Evolutionary conservation across 2,329 filamentous ascomycete species (phyloP), one percentile per base, ranked within the genome.

Genomic region (Alternaria gaisen): DNA sequence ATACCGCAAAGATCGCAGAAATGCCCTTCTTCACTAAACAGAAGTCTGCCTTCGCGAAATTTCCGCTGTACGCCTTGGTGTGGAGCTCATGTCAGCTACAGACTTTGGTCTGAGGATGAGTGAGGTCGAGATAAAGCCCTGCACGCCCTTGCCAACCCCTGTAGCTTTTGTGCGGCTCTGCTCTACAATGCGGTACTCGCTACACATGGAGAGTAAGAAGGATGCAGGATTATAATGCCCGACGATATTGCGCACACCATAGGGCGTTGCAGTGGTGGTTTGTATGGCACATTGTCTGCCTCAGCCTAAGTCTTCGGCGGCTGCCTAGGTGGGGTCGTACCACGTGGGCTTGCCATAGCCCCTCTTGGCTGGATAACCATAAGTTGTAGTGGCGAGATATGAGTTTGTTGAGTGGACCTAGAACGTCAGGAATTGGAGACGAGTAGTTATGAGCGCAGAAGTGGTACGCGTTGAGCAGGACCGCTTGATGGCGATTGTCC

Each of bases 121-220:
- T 26, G 55, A 58, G 28, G 56, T 58, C 20, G 18, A n/a, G 53
- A 46, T 46, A 58, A 41, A 47, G 56, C 41, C 55, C 40, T 28
- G 55, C 8, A 46, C 11, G n/a, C 54, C 18, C 28, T 43, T 53
- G 14, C 38, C 40, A 20, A 4, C 16, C 40, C 7, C 28, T 24
- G 30, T 40, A 9, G 36, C 36, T 7, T 12, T 16, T 16, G 40
- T 24, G 40, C 40, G 20, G 40, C 40, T 42, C 40, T 42, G 34
- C 30, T 22, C 14, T 36, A 9, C 3, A n/a, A 26, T 3, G 14
- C 1, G 30, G 5, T 50, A 12, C 32, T 50, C 18, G 46, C 18
- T 50, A 36, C 20, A 20, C 20, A 20, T 8, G 12, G 20, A 42
- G 1, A 6, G 11, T 42, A 11, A 12, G 0, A 42, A 42, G 40